Conservation (phyloP, 2,329 filamentous ascomycete species). For the Clarireedia hainanense region DNA sequence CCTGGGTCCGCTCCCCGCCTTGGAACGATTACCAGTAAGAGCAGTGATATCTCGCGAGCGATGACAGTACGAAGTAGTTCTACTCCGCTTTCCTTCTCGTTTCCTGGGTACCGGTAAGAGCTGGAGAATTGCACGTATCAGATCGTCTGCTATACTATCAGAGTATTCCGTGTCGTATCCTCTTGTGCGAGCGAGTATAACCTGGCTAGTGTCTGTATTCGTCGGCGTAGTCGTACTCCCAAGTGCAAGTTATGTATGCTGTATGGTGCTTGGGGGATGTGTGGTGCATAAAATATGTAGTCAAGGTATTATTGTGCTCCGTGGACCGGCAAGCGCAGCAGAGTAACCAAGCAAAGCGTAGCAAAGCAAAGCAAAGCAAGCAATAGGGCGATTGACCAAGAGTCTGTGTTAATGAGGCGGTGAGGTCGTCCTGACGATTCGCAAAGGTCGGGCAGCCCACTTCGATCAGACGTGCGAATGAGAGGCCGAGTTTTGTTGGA, state of each 20-base stretch:
- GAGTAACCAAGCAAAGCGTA: background rate
- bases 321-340: background rate
- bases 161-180: background rate
- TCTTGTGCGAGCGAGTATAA: no score
- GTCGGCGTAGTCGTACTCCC: no score
- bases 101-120: background rate
- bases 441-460: constrained; percentile 2
- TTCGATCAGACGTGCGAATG: constrained; percentile 1
- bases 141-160: background rate
- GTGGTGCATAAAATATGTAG: no score
- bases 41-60: background rate
- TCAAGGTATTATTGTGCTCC: no score
- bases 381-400: background rate
- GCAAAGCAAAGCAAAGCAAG: background rate
- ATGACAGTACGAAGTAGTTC: constrained; percentile 5
- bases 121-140: constrained; percentile 1
- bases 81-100: constrained; percentile 3
- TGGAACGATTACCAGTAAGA: background rate
- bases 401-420: constrained; percentile 2
- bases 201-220: no score
- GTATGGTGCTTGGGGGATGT: no score
- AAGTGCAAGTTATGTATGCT: no score
- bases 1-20: background rate
- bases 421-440: constrained; percentile 9
- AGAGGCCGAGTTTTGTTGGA: background rate